Percentiles rank a stretch among this genome's conserved stretches.
Evolutionary conservation across 495 filamentous ascomycete species (phyloP).

Genomic region (Lepidopterella palustris): DNA sequence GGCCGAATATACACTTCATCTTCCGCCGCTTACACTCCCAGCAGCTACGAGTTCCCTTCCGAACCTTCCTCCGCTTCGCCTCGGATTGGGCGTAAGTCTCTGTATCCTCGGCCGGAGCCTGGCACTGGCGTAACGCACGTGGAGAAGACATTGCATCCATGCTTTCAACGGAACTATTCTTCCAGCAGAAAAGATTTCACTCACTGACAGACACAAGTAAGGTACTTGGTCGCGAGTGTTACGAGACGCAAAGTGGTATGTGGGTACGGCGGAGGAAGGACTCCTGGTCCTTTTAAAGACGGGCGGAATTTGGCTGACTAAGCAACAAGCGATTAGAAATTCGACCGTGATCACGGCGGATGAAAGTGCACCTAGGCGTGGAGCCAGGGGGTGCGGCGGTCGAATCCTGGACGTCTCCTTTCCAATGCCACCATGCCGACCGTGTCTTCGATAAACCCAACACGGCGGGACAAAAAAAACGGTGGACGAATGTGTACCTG

Average conservation of each 20-base stretch:
- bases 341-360: not conserved
- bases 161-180: not conserved
- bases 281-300: not conserved
- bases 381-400: too few species aligned
- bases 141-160: conserved; percentile 2
- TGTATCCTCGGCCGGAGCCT: not conserved
- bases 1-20: conserved; percentile 15
- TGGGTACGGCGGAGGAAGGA: not conserved
- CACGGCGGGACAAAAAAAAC: not conserved
- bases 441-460: not conserved
- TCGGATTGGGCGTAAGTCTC: too few species aligned
- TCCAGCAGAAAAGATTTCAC: not conserved
- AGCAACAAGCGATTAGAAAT: too few species aligned
- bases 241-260: too few species aligned
- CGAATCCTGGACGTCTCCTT: too few species aligned
- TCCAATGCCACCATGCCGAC: not conserved
- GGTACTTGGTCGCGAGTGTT: not conserved
- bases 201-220: not conserved
- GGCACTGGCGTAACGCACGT: conserved; percentile 1
- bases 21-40: conserved; percentile 25
- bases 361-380: not conserved
- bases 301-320: conserved; percentile 1
- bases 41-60: conserved; percentile 26
- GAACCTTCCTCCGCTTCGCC: not conserved
- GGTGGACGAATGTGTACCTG: not conserved